A percentile compares a stretch with the other conserved stretches of the same genome.
Conservation (phyloP, 2,329 filamentous ascomycete genomes). For the Rutstroemia sp. region DNA sequence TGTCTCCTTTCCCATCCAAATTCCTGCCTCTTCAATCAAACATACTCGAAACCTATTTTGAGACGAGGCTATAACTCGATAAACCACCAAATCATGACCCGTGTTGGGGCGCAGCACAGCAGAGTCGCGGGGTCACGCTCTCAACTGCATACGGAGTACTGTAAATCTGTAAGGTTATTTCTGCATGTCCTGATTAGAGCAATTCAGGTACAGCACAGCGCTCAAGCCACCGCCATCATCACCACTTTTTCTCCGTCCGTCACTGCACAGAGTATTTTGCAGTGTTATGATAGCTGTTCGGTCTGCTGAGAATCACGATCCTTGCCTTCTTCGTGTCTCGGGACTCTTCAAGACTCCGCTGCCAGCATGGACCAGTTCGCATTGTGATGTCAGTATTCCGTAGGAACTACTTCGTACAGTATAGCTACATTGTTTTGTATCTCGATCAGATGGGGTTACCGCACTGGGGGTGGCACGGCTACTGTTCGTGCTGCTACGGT, state of each 20-base stretch:
- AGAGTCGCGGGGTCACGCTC: conserved; percentile 2
- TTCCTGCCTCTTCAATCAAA: neutral
- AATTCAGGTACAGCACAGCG: conserved; percentile 3
- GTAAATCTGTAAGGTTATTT: too few species aligned
- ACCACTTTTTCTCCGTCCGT: neutral
- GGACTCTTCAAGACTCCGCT: neutral
- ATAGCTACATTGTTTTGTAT: neutral
- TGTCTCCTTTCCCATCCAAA: neutral
- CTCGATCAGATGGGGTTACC: conserved; percentile 1
- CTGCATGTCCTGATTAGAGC: neutral
- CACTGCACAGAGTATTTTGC: neutral
- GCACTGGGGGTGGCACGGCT: conserved; percentile 1
- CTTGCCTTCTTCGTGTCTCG: neutral
- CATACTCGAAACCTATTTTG: conserved; percentile 14
- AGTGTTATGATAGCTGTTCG: neutral
- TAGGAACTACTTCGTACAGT: neutral
- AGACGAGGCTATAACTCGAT: conserved; percentile 9
- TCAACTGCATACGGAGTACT: neutral
- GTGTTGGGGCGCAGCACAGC: neutral
- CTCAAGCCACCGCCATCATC: neutral
- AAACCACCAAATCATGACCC: neutral
- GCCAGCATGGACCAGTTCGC: too few species aligned
- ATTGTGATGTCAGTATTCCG: neutral
- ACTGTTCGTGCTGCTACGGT: neutral
- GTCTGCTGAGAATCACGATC: neutral